phyloP scores from a whole-genome alignment of 2,329 filamentous ascomycete species.

The Thelonectria rubi region DNA sequence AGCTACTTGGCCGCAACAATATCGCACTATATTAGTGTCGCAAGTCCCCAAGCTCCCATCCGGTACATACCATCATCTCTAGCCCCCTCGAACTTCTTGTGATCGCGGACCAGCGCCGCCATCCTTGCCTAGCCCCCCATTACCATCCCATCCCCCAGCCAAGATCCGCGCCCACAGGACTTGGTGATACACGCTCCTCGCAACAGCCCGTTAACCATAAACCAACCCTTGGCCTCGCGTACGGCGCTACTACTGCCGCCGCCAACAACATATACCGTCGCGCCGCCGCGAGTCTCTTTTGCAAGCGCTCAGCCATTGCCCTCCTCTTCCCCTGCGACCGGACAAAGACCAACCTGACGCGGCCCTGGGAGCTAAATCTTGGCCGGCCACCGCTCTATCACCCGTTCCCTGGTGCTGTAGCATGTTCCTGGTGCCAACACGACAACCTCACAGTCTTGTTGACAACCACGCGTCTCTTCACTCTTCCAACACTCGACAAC shows the following conservation, averaged over 20 bases:
- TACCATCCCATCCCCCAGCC: constrained; percentile 41
- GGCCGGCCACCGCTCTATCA: constrained; percentile 43
- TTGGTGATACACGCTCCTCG: constrained; percentile 44
- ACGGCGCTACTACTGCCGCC: constrained; percentile 48
- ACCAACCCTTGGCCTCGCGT: constrained; percentile 42
- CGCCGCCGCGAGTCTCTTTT: constrained; percentile 46
- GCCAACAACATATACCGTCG: constrained; percentile 49
- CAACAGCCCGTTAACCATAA: constrained; percentile 47
- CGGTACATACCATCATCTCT: constrained; percentile 37
- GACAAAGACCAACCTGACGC: constrained; percentile 45
- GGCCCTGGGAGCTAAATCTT: constrained; percentile 46
- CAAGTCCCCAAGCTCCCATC: constrained; percentile 46
- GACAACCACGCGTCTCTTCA: constrained; percentile 39
- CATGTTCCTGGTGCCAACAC: constrained; percentile 49
- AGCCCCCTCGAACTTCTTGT: constrained; percentile 42
- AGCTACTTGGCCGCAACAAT: constrained; percentile 44
- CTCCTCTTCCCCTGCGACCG: constrained; percentile 41
- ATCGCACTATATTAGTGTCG: constrained; percentile 53
- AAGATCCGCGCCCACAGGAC: constrained; percentile 47
- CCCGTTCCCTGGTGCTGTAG: constrained; percentile 45
- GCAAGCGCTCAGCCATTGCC: constrained; percentile 44
- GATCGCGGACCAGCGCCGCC: constrained; percentile 43
- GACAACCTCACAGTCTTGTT: constrained; percentile 46
- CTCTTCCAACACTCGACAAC: constrained; percentile 32
- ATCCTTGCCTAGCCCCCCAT: constrained; percentile 46